Base-by-base conservation (phyloP, 768 basidiomycete species). In the Phanerodontia chrysosporium region DNA sequence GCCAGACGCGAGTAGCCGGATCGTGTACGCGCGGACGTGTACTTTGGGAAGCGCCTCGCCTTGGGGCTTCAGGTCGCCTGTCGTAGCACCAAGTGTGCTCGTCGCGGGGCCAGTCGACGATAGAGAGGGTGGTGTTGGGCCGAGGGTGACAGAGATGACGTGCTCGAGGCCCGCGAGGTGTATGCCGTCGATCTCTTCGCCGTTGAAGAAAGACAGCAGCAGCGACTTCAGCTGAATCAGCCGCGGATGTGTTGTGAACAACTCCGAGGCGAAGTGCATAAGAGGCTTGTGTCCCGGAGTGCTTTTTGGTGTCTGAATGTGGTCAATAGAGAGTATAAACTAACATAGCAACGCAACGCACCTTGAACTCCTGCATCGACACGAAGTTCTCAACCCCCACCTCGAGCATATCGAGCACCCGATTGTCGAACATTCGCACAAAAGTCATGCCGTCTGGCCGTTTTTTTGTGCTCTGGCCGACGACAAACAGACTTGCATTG, bases 381-480 rank as follows among this genome's bases (percentile, higher is more conserved):
- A 83, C 80, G 68, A 86, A 94, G 45, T 76, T 81, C 55, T 94
- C 91, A 27, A 98, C 86, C 0, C 96, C 95, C 9, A 97, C 75
- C 75, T 98, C 97, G 58, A 93, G 83, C 92, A 98, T 96, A 72
- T 99, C 97, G 67, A 98, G 75, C 35, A 98, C 83, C 67, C 83
- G 78, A 44, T 85, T 81, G 63, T 97, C 89, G 64, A 86, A 98
- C 82, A 88, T 95, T 57, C 97, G 77, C 6, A 86, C 90, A 66
- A 98, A 84, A 0, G 89, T 85, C 61, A 99, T 72, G 25, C 90
- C 87, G 65, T 98, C 80, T 8, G 96, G 97, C 53, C 95, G 78
- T 70, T 99, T 99, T 75, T 99, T 99, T 27, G 87, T 92, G 66
- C 88, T 92, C 66, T 95, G 89, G 1, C 94, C 97, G 32, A 97